These are phyloP conservation scores for Murraya koenigii DNA, from an alignment of 345 rosid genomes.

Conservation along the genomic window DNA sequence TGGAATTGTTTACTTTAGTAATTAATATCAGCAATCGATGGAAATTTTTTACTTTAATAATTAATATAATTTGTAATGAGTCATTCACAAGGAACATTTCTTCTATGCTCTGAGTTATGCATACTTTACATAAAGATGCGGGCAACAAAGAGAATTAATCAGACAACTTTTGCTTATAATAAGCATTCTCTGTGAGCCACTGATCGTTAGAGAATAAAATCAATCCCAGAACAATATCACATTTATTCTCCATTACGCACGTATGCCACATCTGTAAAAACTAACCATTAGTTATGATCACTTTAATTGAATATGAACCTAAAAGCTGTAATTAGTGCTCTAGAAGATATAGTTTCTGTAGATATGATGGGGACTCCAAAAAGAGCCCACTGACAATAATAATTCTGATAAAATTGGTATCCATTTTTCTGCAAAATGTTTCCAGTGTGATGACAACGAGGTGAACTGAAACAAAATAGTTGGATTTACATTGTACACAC, in stretches of 20 bases:
- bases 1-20: too few species aligned
- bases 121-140: background rate
- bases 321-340: background rate
- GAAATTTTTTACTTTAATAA: too few species aligned
- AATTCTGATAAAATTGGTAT: background rate
- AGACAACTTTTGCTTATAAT: background rate
- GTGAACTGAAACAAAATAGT: background rate
- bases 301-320: background rate
- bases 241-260: background rate
- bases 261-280: background rate
- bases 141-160: slow-evolving; percentile 8
- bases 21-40: too few species aligned
- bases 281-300: background rate
- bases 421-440: background rate
- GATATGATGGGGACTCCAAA: background rate
- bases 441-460: background rate
- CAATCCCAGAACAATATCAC: background rate
- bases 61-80: background rate
- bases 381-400: background rate
- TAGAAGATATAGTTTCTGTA: background rate
- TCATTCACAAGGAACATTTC: background rate
- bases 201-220: background rate
- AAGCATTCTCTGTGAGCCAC: background rate
- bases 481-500: too few species aligned
- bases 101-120: background rate